These are phyloP conservation scores for Penicillium sp. DNA, from an alignment of 2,329 filamentous ascomycete species.

Conservation along the genomic window DNA sequence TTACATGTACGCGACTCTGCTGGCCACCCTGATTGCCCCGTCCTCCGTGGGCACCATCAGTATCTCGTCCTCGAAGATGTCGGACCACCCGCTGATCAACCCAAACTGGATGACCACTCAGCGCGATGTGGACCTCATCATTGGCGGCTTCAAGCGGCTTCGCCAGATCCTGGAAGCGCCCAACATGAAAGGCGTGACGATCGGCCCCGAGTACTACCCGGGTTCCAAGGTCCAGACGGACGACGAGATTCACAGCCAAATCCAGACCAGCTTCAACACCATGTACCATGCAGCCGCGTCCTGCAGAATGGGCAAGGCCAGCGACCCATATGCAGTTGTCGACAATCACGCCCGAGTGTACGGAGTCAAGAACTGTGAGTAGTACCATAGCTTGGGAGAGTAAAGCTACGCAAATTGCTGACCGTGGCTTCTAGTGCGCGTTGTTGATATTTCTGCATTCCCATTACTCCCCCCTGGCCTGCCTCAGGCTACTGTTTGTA, in stretches of 20 bases:
- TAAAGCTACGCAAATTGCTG: no score
- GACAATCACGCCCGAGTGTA: not conserved
- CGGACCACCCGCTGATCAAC: slow-evolving; percentile 43
- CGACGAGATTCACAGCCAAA: not conserved
- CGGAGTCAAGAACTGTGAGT: not conserved
- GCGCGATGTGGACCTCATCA: slow-evolving; percentile 44
- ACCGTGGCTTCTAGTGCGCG: no score
- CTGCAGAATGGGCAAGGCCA: no score
- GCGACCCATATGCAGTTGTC: no score
- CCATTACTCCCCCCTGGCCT: not conserved
- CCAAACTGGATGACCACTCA: slow-evolving; percentile 46
- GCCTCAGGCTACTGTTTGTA: not conserved
- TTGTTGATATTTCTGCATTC: not conserved
- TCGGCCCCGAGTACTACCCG: not conserved
- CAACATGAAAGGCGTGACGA: no score
- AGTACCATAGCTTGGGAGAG: no score
- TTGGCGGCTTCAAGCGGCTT: slow-evolving; percentile 44
- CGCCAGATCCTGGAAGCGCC: slow-evolving; percentile 34
- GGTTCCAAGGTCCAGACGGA: not conserved
- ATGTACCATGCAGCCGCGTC: no score
- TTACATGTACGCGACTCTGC: slow-evolving; percentile 35
- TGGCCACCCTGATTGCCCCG: slow-evolving; percentile 40
- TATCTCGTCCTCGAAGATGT: slow-evolving; percentile 36
- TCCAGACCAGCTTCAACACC: no score
- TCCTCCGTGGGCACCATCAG: slow-evolving; percentile 48